Percentiles rank a stretch among this genome's conserved stretches.
phyloP scores from a whole-genome alignment of 257 asterid species.

The Nyctanthes arbortristis region DNA sequence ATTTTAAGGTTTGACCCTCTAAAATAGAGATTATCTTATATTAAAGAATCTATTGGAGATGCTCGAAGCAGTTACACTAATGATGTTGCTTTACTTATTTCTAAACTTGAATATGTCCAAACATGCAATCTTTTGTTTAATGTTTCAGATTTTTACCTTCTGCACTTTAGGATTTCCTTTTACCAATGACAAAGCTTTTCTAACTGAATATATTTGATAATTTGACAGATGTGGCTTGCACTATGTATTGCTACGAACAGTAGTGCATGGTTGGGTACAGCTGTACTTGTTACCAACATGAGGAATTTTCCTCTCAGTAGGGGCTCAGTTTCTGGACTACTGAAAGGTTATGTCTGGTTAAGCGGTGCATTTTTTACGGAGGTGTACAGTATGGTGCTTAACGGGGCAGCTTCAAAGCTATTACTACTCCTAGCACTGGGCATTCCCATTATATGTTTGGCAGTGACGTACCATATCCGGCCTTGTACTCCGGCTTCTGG shows the following conservation, averaged over 20 bases:
- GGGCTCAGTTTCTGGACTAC: conserved; percentile 92
- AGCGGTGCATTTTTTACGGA: conserved; percentile 90
- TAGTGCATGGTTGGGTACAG: conserved; percentile 90
- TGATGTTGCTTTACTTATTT: not conserved
- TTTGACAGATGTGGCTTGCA: conserved; percentile 71
- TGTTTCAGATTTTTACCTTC: not conserved
- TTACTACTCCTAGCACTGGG: conserved; percentile 73
- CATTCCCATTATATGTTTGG: conserved; percentile 59
- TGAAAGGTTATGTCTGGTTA: conserved; percentile 83
- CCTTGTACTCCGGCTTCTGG: conserved; percentile 86
- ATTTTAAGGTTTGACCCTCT: too few relatives aligned
- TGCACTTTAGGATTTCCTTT: not conserved
- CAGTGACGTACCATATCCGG: conserved; percentile 80
- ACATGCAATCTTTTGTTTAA: not conserved
- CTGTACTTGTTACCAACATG: conserved; percentile 99
- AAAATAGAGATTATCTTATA: too few relatives aligned
- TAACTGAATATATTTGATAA: conserved; percentile 13
- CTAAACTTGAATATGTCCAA: not conserved
- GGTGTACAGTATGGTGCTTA: conserved; percentile 69
- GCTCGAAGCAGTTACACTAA: not conserved
- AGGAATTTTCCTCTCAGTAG: conserved; percentile 86
- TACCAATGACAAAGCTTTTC: not conserved
- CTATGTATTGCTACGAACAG: conserved; percentile 87
- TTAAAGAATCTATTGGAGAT: too few relatives aligned
- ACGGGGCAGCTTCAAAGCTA: conserved; percentile 56